A percentile compares a stretch with the other conserved stretches of the same genome.
phyloP scores from a whole-genome alignment of 352 stramenopile species.

The Pythium myriotylum region DNA sequence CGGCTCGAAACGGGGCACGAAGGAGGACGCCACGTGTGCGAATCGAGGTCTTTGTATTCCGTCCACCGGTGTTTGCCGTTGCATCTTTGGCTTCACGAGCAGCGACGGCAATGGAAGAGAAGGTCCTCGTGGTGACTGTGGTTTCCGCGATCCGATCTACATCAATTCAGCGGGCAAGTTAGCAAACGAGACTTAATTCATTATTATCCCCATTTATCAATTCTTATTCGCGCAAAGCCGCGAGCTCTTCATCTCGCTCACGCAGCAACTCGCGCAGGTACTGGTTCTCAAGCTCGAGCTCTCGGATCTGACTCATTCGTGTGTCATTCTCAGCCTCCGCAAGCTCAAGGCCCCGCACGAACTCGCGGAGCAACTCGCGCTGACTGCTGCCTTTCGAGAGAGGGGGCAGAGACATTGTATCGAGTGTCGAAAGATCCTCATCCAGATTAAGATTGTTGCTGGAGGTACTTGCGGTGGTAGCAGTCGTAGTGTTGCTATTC shows the following conservation, averaged over 20 bases:
- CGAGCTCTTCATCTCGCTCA: constrained; percentile 47
- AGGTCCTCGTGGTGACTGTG: constrained; percentile 90
- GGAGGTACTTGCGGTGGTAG: constrained; percentile 1
- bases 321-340: constrained; percentile 74
- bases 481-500: constrained; percentile 23
- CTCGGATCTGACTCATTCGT: constrained; percentile 70
- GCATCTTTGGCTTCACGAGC: constrained; percentile 74
- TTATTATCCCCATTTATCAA: constrained; percentile 4
- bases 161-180: constrained; percentile 67
- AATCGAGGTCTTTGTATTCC: constrained; percentile 61
- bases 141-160: constrained; percentile 78
- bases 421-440: neutral
- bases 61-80: constrained; percentile 58
- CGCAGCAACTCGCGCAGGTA: constrained; percentile 49
- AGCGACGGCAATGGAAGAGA: constrained; percentile 80
- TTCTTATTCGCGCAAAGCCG: constrained; percentile 8
- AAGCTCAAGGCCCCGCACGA: constrained; percentile 74
- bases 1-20: constrained; percentile 54
- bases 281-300: constrained; percentile 69
- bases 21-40: constrained; percentile 66
- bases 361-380: constrained; percentile 64
- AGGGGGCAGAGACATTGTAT: neutral
- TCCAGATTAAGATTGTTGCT: neutral
- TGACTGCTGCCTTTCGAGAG: constrained; percentile 31
- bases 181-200: constrained; percentile 48